Evolutionary conservation across 331 rosid genomes (phyloP).

Genomic region (Stylosanthes scabra): DNA sequence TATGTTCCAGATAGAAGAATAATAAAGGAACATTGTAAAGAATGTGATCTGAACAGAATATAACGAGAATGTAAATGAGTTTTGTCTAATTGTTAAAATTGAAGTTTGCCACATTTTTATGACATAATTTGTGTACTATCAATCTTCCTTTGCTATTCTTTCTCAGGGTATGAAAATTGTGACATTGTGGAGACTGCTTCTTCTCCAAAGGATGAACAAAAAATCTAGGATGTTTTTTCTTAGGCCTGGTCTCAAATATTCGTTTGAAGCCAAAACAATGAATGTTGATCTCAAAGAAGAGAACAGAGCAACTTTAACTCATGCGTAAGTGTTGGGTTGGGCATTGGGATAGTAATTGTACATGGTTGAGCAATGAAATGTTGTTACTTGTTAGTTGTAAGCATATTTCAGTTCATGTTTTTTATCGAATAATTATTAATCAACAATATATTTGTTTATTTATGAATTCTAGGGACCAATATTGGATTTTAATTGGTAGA

Average conservation of each 20-base stretch:
- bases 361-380: neutral
- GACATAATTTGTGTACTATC: constrained; percentile 8
- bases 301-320: neutral
- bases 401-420: neutral
- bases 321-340: neutral
- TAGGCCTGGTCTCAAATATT: constrained; percentile 8
- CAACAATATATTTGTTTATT: too few species aligned
- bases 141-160: constrained; percentile 21
- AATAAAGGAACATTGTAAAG: constrained; percentile 9
- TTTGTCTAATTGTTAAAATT: constrained; percentile 10
- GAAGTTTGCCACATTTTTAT: constrained; percentile 20
- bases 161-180: constrained; percentile 28
- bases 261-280: constrained; percentile 18
- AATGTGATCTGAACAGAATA: constrained; percentile 4
- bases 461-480: too few species aligned
- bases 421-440: neutral
- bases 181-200: neutral
- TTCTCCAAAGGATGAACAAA: neutral
- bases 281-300: constrained; percentile 10
- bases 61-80: neutral
- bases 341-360: neutral
- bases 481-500: too few species aligned
- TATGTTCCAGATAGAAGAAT: neutral
- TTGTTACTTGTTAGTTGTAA: neutral
- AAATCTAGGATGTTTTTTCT: constrained; percentile 18